Percentiles rank a stretch among this genome's conserved stretches.
These are phyloP conservation scores for Ogataea pignaliae DNA, from an alignment of 805 yeast genomes.

Conservation along the genomic window DNA sequence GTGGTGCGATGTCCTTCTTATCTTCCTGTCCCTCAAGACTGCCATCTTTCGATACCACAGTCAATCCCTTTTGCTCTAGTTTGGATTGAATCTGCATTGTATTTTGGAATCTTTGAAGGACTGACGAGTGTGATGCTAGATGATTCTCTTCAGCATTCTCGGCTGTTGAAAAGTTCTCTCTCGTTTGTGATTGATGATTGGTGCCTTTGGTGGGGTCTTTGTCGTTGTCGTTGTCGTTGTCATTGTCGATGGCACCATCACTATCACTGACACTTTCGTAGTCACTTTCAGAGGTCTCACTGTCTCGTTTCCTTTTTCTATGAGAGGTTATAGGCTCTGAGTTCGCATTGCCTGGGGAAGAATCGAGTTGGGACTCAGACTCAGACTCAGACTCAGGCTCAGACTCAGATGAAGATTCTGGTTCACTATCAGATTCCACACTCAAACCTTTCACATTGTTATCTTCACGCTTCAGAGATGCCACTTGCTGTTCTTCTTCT, in stretches of 20 bases:
- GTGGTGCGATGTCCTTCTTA: conserved; percentile 52
- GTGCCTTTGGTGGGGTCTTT: neutral
- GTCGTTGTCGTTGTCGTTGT: conserved; percentile 12
- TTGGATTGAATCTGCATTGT: conserved; percentile 27
- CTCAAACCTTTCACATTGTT: neutral
- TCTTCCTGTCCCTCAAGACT: conserved; percentile 24
- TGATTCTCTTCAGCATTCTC: conserved; percentile 13
- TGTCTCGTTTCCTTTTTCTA: conserved; percentile 14
- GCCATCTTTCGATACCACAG: conserved; percentile 5
- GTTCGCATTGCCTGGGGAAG: too few relatives aligned
- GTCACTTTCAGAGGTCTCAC: conserved; percentile 19
- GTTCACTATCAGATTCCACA: neutral
- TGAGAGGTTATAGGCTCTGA: too few relatives aligned
- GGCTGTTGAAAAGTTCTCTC: conserved; percentile 1
- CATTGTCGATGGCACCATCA: conserved; percentile 12
- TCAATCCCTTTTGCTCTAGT: conserved; percentile 12
- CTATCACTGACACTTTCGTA: conserved; percentile 15
- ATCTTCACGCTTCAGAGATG: conserved; percentile 40
- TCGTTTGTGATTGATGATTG: neutral
- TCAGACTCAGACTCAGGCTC: conserved; percentile 4
- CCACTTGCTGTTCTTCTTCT: conserved; percentile 32
- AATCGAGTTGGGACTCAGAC: neutral
- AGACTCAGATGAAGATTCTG: neutral
- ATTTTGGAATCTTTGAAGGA: conserved; percentile 51
- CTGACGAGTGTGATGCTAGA: conserved; percentile 39